A percentile compares a stretch with the other conserved stretches of the same genome.
Evolutionary conservation across 2,329 filamentous ascomycete species (phyloP).

Genomic region (Parafenestella ontariensis): DNA sequence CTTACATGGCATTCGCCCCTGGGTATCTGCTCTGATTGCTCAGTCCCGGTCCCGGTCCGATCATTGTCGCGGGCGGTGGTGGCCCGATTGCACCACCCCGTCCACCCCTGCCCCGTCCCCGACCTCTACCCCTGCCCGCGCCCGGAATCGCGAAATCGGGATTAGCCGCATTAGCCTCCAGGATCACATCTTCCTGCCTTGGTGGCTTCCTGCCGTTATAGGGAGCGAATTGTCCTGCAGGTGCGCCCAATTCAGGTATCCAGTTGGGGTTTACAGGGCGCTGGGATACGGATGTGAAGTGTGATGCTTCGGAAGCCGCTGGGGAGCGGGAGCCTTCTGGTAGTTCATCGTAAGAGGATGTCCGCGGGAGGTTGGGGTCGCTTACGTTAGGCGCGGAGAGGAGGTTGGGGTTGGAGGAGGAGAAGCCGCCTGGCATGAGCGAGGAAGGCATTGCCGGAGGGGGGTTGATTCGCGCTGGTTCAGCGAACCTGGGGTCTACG

Average conservation of each 20-base stretch:
- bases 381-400: slow-evolving; percentile 33
- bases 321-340: slow-evolving; percentile 72
- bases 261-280: slow-evolving; percentile 88
- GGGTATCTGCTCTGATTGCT: slow-evolving; percentile 44
- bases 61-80: slow-evolving; percentile 32
- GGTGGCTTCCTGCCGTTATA: slow-evolving; percentile 42
- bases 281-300: slow-evolving; percentile 91
- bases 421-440: slow-evolving; percentile 43
- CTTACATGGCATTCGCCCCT: slow-evolving; percentile 41
- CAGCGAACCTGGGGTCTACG: slow-evolving; percentile 84
- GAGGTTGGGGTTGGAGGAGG: slow-evolving; percentile 38
- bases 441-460: slow-evolving; percentile 43
- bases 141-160: slow-evolving; percentile 82
- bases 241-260: slow-evolving; percentile 61
- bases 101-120: slow-evolving; percentile 38
- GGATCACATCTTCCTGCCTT: slow-evolving; percentile 72
- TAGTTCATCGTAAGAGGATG: slow-evolving; percentile 68
- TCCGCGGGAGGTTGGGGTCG: slow-evolving; percentile 48
- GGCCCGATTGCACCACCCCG: slow-evolving; percentile 41
- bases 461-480: slow-evolving; percentile 44
- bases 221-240: slow-evolving; percentile 48
- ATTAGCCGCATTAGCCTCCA: slow-evolving; percentile 69
- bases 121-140: slow-evolving; percentile 44
- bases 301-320: slow-evolving; percentile 75
- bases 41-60: slow-evolving; percentile 33